These are phyloP conservation scores for Hypoxylon subgilvum DNA, from an alignment of 495 filamentous ascomycete species.

Conservation along the genomic window DNA sequence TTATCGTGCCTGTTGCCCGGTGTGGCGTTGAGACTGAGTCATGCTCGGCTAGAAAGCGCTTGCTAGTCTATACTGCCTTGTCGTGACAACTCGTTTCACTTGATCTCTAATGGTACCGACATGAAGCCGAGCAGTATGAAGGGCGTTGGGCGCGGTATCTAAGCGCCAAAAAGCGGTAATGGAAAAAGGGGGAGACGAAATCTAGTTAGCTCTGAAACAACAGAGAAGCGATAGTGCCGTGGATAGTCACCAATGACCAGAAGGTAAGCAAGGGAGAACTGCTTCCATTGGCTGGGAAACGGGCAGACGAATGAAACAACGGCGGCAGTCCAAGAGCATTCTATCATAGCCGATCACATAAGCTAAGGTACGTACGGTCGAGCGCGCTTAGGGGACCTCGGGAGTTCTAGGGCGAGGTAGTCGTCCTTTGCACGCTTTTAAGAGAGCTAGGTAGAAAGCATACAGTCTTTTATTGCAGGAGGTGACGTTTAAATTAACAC, in stretches of 20 bases:
- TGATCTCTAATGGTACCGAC: not conserved
- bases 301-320: constrained; percentile 4
- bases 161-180: constrained; percentile 4
- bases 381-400: constrained; percentile 29
- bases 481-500: constrained; percentile 41
- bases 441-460: not conserved
- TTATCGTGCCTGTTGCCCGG: not conserved
- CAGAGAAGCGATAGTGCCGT: constrained; percentile 5
- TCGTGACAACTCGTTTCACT: constrained; percentile 1
- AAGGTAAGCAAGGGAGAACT: not conserved
- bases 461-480: constrained; percentile 16
- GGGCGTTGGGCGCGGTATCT: not conserved
- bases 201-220: constrained; percentile 16
- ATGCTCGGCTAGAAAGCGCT: not conserved
- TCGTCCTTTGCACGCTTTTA: constrained; percentile 3
- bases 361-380: not conserved
- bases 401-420: constrained; percentile 8
- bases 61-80: not conserved
- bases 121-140: not conserved
- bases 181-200: constrained; percentile 4
- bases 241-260: not conserved
- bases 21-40: not conserved
- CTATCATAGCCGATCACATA: constrained; percentile 9
- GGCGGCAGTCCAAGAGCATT: not conserved
- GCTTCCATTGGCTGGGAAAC: constrained; percentile 17